Evolutionary conservation across 2,329 filamentous ascomycete genomes (phyloP).

Genomic region (Magnaporthiopsis rhizophila): DNA sequence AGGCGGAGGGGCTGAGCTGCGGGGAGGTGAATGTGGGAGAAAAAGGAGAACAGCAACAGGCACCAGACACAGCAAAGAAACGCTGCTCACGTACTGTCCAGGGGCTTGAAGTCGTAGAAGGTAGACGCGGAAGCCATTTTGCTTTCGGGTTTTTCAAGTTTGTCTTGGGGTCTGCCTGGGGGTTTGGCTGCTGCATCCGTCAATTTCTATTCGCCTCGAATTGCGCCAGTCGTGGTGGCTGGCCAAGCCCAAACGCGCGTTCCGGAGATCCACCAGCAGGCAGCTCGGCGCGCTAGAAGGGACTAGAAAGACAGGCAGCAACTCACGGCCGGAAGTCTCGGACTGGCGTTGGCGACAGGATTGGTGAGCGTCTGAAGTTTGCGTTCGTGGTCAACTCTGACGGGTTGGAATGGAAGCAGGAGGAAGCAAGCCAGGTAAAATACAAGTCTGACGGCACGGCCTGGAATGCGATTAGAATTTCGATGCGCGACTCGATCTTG

Average conservation of each 20-base stretch:
- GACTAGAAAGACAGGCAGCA: background rate
- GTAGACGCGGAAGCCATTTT: slow-evolving; percentile 59
- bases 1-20: too few relatives aligned
- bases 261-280: background rate
- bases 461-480: background rate
- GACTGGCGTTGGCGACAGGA: background rate
- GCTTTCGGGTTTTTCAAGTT: background rate
- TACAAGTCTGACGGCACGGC: background rate
- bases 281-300: background rate
- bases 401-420: background rate
- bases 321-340: background rate
- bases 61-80: background rate
- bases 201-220: background rate
- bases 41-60: background rate
- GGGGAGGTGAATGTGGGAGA: background rate
- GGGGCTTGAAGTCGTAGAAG: slow-evolving; percentile 80
- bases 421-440: background rate
- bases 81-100: slow-evolving; percentile 56
- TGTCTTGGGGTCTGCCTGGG: background rate
- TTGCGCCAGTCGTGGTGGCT: background rate
- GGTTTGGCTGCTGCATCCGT: background rate
- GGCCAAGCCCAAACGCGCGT: background rate
- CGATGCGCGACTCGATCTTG: background rate
- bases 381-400: background rate
- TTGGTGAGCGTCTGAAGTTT: background rate